Evolutionary conservation across 495 filamentous ascomycete genomes (phyloP), one percentile per base, ranked within the genome.

Genomic region (Penicillium manginii): DNA sequence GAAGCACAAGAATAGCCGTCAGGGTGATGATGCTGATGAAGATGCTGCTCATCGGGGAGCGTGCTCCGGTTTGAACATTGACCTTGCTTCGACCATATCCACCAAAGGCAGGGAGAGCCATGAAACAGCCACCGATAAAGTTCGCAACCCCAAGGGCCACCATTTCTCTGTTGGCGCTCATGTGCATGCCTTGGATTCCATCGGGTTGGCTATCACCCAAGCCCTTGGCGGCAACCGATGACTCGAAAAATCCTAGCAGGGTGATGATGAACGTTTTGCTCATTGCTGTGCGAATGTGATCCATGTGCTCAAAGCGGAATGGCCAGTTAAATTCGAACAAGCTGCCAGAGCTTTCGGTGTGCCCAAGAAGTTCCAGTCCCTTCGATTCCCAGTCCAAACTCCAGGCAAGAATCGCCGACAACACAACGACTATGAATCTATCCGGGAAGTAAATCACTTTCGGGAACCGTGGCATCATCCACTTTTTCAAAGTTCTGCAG

Each of bases 41-140:
- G 26, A 98, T 82, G 56, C 88, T 93, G 63, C 87, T 90, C 90
- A 99, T 92, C 1, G 93, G 94, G 15, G 91, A 97, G 59, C 86
- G 88, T 22, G 93, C 94, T 46, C 94, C 94, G 0, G 94, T 98
- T 23, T 88, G 86, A 39, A 87, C 84, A 69, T 97, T 99, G 60
- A 98, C 89, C 66, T 98, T 99, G 75, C 91, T 96, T 65, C 94
- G 83, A 29, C 93, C 94, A 67, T 99, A 99, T 2, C 94, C 94
- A 14, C 94, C 94, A 78, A 98, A 99, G 1, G 91, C 92, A 10
- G 94, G 94, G 5, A 99, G 78, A 8, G 89, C 84, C 82, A 90
- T 89, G 73, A 98, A 99, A 64, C 91, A 90, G 1, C 90, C 88
- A n/a, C 93, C 93, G 6, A 93, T 72, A 11, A 97, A 69, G 68